Evolutionary conservation across 208 protist genomes (phyloP).

Genomic region (Trypanosoma brucei): DNA sequence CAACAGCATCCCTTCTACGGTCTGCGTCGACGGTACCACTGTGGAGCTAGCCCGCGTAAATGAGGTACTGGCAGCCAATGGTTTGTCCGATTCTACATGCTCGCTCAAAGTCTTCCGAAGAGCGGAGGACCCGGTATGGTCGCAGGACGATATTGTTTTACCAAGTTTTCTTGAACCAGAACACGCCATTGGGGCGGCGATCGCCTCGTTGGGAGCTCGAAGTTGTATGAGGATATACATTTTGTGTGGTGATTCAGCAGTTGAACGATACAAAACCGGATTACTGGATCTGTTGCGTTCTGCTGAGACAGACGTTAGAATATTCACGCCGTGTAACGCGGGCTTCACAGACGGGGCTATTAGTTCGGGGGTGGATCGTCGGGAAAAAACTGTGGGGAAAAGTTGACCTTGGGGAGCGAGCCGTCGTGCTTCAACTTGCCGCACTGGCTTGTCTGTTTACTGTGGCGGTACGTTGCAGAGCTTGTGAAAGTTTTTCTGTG

Average conservation of each 20-base stretch:
- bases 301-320: slow-evolving; percentile 3
- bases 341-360: slow-evolving; percentile 21
- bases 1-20: slow-evolving; percentile 1
- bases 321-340: slow-evolving; percentile 8
- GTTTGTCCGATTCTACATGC: slow-evolving; percentile 11
- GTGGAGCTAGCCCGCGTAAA: slow-evolving; percentile 19
- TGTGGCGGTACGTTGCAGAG: too few species aligned
- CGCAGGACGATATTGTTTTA: slow-evolving; percentile 20
- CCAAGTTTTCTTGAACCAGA: slow-evolving; percentile 24
- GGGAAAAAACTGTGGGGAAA: too few species aligned
- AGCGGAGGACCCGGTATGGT: slow-evolving; percentile 9
- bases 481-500: too few species aligned
- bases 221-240: slow-evolving; percentile 13
- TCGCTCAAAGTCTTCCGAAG: slow-evolving; percentile 19
- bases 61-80: slow-evolving; percentile 20
- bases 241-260: slow-evolving; percentile 17
- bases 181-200: slow-evolving; percentile 23
- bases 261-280: slow-evolving; percentile 13
- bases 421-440: too few species aligned
- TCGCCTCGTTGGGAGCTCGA: slow-evolving; percentile 8
- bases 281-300: slow-evolving; percentile 9
- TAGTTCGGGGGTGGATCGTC: slow-evolving; percentile 16
- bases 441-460: too few species aligned
- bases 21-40: slow-evolving; percentile 42
- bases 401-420: too few species aligned